phyloP scores from a whole-genome alignment of 768 basidiomycete genomes.

The Amanita muscaria region DNA sequence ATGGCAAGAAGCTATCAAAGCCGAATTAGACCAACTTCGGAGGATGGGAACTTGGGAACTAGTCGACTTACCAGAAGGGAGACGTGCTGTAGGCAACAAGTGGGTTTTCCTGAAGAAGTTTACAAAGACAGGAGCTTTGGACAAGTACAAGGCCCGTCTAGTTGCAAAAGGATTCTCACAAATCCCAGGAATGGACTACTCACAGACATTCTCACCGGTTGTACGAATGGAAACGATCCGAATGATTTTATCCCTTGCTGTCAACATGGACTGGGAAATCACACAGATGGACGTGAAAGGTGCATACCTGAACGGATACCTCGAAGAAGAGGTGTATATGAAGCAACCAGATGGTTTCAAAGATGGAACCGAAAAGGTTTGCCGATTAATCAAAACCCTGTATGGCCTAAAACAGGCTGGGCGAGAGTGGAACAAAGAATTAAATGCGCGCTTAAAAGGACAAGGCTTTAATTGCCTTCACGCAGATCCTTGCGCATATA shows the following conservation, averaged over 20 bases:
- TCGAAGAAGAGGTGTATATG: conserved; percentile 28
- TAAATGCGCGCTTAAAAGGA: conserved; percentile 14
- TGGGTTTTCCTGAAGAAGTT: conserved; percentile 15
- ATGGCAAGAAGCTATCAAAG: not conserved
- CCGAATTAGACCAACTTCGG: not conserved
- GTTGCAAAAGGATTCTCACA: conserved; percentile 27
- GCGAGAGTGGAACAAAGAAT: conserved; percentile 20
- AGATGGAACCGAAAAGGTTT: conserved; percentile 13
- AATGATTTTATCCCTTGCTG: conserved; percentile 15
- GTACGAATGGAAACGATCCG: conserved; percentile 11
- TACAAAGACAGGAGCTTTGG: conserved; percentile 17
- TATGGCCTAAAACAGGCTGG: conserved; percentile 25
- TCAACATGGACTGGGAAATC: conserved; percentile 16
- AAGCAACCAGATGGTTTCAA: conserved; percentile 18
- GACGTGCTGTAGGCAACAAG: not conserved
- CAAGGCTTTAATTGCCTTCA: conserved; percentile 13
- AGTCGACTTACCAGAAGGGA: not conserved
- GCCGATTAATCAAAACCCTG: conserved; percentile 13
- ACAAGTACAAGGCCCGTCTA: conserved; percentile 23
- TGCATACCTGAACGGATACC: conserved; percentile 20
- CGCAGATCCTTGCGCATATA: conserved; percentile 18
- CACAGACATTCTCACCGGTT: conserved; percentile 17
- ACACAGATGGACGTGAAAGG: conserved; percentile 22
- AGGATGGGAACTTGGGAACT: conserved; percentile 2
- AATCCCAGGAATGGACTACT: conserved; percentile 23